phyloP scores from a whole-genome alignment of 352 stramenopile species.

The Elongisporangium anandrum region DNA sequence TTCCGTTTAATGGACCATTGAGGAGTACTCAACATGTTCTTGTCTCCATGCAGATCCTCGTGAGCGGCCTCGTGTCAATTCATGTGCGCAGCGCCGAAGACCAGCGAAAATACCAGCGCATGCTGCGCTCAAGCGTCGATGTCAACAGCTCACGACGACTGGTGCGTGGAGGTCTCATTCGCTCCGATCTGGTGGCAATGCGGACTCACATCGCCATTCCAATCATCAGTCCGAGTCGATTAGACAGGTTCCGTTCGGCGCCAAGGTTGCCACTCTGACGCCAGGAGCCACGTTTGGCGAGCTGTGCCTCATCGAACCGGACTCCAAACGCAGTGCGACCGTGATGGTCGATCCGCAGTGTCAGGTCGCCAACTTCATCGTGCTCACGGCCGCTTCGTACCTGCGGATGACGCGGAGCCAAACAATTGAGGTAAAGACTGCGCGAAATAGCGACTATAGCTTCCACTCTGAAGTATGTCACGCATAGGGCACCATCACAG shows the following conservation, averaged over 20 bases:
- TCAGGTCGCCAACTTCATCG: constrained; percentile 79
- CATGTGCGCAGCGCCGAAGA: constrained; percentile 69
- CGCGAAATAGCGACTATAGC: too few relatives aligned
- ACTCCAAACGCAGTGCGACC: constrained; percentile 81
- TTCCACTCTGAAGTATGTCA: too few relatives aligned
- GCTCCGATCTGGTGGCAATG: background rate
- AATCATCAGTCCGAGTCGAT: background rate
- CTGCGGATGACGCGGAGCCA: constrained; percentile 78
- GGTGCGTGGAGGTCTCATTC: constrained; percentile 11
- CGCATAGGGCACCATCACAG: constrained; percentile 64
- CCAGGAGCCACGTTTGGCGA: constrained; percentile 79
- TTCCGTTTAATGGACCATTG: too few relatives aligned
- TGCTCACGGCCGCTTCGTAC: constrained; percentile 78
- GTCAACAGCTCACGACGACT: constrained; percentile 36
- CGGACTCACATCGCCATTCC: background rate
- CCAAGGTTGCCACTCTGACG: constrained; percentile 70
- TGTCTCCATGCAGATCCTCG: constrained; percentile 82
- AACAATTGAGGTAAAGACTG: constrained; percentile 47
- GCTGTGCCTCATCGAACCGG: constrained; percentile 80
- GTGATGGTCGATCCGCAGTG: constrained; percentile 66
- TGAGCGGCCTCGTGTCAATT: constrained; percentile 74
- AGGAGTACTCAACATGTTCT: too few relatives aligned
- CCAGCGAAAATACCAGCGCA: constrained; percentile 54
- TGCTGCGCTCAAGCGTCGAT: constrained; percentile 39
- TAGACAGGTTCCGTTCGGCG: constrained; percentile 17